Conservation (phyloP, 73 alveolate genomes). For the Stentor coeruleus region DNA sequence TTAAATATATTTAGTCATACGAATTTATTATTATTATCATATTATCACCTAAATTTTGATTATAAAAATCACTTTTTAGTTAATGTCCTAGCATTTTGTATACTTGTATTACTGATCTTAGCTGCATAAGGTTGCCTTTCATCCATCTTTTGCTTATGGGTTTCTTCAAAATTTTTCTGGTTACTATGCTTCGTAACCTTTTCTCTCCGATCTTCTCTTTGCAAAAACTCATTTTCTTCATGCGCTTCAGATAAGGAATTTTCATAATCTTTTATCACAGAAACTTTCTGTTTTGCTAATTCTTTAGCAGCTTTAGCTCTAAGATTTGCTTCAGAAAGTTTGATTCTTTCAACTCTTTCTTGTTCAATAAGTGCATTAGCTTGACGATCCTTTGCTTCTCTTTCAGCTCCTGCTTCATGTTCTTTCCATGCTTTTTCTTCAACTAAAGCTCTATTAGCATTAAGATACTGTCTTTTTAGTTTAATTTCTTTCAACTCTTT, state of each 20-base stretch:
- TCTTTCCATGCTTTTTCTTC: conserved; percentile 96
- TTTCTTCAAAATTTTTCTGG: conserved; percentile 61
- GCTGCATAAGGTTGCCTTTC: conserved; percentile 57
- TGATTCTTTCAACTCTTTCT: conserved; percentile 77
- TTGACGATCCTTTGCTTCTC: conserved; percentile 89
- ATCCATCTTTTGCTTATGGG: conserved; percentile 54
- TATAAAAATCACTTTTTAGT: background rate
- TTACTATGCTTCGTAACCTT: conserved; percentile 76
- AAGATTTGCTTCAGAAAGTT: conserved; percentile 73
- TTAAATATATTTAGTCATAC: too few relatives aligned
- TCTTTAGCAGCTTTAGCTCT: conserved; percentile 72
- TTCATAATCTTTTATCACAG: conserved; percentile 63
- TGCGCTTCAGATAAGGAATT: conserved; percentile 66
- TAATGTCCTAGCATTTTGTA: conserved; percentile 48
- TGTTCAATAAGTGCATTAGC: conserved; percentile 87
- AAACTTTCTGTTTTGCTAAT: conserved; percentile 67
- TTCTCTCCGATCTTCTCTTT: conserved; percentile 79
- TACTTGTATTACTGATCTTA: conserved; percentile 42
- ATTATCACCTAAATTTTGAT: too few relatives aligned
- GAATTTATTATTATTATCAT: too few relatives aligned
- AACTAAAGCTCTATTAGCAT: conserved; percentile 91
- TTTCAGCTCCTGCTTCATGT: conserved; percentile 95
- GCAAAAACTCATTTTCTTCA: conserved; percentile 76
- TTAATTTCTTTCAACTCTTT: conserved; percentile 92
- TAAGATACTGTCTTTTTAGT: conserved; percentile 89